Evolutionary conservation across 441 rosid species (phyloP).

Genomic region (Gossypium gossypioides): DNA sequence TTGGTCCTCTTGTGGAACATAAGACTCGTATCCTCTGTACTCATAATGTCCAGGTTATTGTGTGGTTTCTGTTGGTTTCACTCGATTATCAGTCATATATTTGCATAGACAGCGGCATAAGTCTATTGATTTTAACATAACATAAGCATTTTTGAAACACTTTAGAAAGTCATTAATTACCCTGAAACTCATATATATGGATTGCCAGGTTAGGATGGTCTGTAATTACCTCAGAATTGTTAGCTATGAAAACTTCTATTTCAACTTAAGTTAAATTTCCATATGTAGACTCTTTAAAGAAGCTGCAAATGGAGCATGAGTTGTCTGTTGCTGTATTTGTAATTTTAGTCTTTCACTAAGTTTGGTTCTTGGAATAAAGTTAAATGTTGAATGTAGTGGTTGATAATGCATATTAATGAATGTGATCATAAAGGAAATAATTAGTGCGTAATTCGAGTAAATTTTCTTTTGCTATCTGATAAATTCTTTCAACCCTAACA

Average conservation of each 20-base stretch:
- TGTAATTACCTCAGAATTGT: neutral
- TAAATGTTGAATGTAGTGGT: neutral
- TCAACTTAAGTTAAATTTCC: neutral
- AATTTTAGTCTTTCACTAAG: neutral
- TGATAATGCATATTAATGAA: neutral
- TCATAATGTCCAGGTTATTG: conserved; percentile 68
- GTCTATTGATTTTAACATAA: neutral
- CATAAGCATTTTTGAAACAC: neutral
- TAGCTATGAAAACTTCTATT: neutral
- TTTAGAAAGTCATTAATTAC: neutral
- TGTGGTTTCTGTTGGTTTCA: conserved; percentile 6
- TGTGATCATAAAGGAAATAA: neutral
- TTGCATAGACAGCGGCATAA: neutral
- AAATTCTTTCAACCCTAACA: conserved; percentile 21
- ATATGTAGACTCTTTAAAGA: neutral
- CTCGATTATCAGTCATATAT: neutral
- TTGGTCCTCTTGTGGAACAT: conserved; percentile 51
- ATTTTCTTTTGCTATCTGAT: neutral
- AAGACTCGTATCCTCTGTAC: conserved; percentile 80
- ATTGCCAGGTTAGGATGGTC: neutral
- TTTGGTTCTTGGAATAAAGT: neutral
- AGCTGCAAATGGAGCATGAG: neutral
- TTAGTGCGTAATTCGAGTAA: neutral
- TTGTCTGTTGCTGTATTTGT: neutral
- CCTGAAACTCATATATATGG: neutral